Evolutionary conservation across 192 early-diverging fungal species (phyloP).

Genomic region (Coemansia sp.): DNA sequence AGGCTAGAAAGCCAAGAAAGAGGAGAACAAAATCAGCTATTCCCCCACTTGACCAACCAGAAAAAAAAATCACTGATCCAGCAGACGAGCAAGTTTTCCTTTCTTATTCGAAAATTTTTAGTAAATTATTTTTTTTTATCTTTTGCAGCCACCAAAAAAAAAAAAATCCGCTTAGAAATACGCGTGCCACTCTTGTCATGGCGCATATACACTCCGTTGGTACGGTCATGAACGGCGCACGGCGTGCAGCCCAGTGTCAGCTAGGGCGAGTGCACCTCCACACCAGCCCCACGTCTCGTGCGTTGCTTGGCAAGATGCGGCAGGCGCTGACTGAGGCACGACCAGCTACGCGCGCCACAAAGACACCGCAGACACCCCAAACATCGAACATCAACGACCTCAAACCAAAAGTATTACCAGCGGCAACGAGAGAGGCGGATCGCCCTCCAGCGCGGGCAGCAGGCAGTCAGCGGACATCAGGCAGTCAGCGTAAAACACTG

Average conservation of each 20-base stretch:
- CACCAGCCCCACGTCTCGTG: conserved; percentile 4
- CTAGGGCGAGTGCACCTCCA: conserved; percentile 11
- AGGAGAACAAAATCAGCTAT: neutral
- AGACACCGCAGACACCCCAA: conserved; percentile 1
- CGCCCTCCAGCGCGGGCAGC: conserved; percentile 3
- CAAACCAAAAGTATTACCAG: neutral
- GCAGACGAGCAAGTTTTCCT: neutral
- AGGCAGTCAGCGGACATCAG: neutral
- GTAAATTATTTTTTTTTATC: neutral
- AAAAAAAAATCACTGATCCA: neutral
- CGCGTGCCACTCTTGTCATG: neutral
- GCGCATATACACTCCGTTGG: neutral
- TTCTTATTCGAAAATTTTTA: neutral
- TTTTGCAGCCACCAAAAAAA: neutral
- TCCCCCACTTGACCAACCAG: neutral
- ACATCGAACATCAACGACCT: neutral
- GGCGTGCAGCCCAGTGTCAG: neutral
- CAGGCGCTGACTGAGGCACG: conserved; percentile 35
- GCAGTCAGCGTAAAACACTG: conserved; percentile 1
- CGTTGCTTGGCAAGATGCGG: conserved; percentile 22
- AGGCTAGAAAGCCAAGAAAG: neutral
- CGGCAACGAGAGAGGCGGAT: conserved; percentile 12
- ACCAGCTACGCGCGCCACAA: conserved; percentile 12
- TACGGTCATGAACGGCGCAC: neutral
- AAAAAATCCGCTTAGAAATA: neutral